phyloP scores from a whole-genome alignment of 495 filamentous ascomycete genomes.

The Thermochaetoides thermophila region DNA sequence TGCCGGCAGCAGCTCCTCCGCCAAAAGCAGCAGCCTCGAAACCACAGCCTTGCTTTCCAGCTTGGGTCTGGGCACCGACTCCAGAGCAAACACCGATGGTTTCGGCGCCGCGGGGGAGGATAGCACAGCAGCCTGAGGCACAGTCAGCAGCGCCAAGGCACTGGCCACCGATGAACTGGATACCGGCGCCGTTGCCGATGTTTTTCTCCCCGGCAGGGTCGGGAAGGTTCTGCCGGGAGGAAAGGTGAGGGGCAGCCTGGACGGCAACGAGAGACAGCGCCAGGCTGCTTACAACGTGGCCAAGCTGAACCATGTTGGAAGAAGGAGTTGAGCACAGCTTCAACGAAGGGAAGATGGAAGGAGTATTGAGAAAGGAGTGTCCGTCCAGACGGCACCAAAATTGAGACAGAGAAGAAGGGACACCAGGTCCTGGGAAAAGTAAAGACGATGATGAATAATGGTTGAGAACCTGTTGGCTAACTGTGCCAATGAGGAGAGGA shows the following conservation, averaged over 20 bases:
- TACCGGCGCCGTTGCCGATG: conserved; percentile 23
- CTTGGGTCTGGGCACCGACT: conserved; percentile 13
- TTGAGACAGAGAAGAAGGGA: too few relatives aligned
- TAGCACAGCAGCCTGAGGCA: conserved; percentile 25
- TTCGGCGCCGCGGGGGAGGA: conserved; percentile 10
- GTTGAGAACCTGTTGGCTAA: too few relatives aligned
- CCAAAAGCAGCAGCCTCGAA: conserved; percentile 6
- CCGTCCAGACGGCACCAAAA: too few relatives aligned
- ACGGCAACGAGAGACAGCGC: too few relatives aligned
- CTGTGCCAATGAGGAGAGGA: too few relatives aligned
- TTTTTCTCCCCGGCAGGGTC: conserved; percentile 23
- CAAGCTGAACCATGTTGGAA: too few relatives aligned
- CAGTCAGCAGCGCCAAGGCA: conserved; percentile 29
- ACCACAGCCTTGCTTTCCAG: conserved; percentile 21
- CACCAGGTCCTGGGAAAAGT: too few relatives aligned
- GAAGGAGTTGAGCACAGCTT: too few relatives aligned
- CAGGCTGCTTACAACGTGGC: too few relatives aligned
- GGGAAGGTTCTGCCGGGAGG: conserved; percentile 25
- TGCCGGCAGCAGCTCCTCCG: background rate
- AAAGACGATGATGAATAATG: too few relatives aligned
- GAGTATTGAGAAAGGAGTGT: too few relatives aligned
- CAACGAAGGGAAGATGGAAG: too few relatives aligned
- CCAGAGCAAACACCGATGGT: conserved; percentile 25
- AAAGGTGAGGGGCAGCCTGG: conserved; percentile 39
- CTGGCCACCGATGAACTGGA: conserved; percentile 30